Percentiles rank a stretch among this genome's conserved stretches.
These are phyloP conservation scores for Teunomyces barrocoloradensis DNA, from an alignment of 805 yeast genomes.

Conservation along the genomic window DNA sequence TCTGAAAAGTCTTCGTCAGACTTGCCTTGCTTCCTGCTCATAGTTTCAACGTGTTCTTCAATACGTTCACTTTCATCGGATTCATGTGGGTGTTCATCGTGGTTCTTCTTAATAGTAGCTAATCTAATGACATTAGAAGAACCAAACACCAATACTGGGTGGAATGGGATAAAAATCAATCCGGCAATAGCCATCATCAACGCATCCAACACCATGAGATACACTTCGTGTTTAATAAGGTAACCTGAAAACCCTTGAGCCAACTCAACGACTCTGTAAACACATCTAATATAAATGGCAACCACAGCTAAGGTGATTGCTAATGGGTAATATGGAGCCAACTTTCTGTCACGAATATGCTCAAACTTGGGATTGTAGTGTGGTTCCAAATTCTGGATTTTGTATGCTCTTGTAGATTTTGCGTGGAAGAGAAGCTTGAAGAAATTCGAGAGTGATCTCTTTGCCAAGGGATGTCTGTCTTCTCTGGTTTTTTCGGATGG, in stretches of 20 bases:
- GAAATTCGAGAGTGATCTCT: constrained; percentile 22
- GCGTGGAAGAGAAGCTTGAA: constrained; percentile 28
- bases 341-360: constrained; percentile 21
- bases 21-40: neutral
- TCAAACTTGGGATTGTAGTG: constrained; percentile 28
- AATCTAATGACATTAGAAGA: constrained; percentile 21
- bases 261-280: constrained; percentile 42
- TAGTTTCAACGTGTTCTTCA: neutral
- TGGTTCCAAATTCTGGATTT: constrained; percentile 22
- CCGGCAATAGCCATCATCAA: constrained; percentile 37
- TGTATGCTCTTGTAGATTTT: constrained; percentile 21
- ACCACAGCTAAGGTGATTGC: constrained; percentile 33
- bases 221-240: constrained; percentile 35
- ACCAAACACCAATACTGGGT: constrained; percentile 38
- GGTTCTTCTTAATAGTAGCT: constrained; percentile 24
- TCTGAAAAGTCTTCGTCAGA: neutral
- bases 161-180: constrained; percentile 35
- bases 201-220: constrained; percentile 38
- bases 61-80: neutral
- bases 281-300: constrained; percentile 29
- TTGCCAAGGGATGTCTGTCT: constrained; percentile 15
- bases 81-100: constrained; percentile 15
- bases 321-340: constrained; percentile 32
- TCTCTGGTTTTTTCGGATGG: constrained; percentile 4
- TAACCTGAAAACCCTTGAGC: constrained; percentile 38